Base-by-base conservation (phyloP, 805 yeast genomes). In the Metschnikowia santaceciliae region DNA sequence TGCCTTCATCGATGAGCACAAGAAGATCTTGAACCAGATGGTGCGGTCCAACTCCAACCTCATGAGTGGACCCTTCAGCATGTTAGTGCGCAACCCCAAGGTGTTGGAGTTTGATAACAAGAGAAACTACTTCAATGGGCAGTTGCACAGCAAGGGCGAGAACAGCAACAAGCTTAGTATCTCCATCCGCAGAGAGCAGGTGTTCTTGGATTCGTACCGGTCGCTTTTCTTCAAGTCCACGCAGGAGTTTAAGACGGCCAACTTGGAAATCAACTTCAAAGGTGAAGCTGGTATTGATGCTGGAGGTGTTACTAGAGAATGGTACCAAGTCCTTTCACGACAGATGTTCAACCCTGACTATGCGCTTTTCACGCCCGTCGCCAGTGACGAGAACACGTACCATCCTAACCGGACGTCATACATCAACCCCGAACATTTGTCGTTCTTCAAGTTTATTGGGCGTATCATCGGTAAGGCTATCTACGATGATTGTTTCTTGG, bases 271-370 rank as follows among this genome's bases (percentile, higher is more conserved):
- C 39, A 78, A 79, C n/a, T 94, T 94, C 72, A 83, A 83, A 55
- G 96, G 96, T 1, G 99, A 94, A 67, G 86, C 86, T 49, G 99
- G 98, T 58, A 88, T 94, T 45, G 99, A 94, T 75, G 99, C 96
- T 3, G 99, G 99, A 58, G 99, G 99, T 38, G 84, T 94, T 14
- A 88, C 97, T 0, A 77, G 99, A 62, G 99, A 94, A 66, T 94
- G 99, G 99, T 91, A 86, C 62, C 97, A 91, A 65, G 96, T 91
- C 4, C 69, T 94, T 43, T 84, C 97, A 0, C 77, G 97, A 54
- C 97, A 92, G 65, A 91, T 94, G 89, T 90, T 94, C 71, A 90
- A 92, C 64, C 95, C 98, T 0, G 96, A 90, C 61, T 90, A 90
- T 70, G 97, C 96, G 0, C 71, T 94, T 54, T 94, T 92, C 65